Evolutionary conservation across 1,139 yeast species (phyloP).

Genomic region (Yamadazyma atlantica): DNA sequence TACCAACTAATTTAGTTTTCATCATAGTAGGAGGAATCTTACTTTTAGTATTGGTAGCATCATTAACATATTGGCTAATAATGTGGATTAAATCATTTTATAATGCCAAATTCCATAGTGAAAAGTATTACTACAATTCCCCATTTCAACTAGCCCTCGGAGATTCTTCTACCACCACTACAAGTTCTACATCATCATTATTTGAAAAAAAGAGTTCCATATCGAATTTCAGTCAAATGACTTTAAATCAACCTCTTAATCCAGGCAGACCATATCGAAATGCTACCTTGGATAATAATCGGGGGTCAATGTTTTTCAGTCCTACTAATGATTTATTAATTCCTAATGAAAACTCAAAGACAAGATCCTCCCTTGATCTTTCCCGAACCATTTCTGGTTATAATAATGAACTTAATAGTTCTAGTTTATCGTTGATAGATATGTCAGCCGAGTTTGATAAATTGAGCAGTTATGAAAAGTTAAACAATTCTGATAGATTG

Average conservation of each 20-base stretch:
- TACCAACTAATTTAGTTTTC: conserved; percentile 42
- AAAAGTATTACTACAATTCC: conserved; percentile 26
- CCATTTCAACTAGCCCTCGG: conserved; percentile 10
- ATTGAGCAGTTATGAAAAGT: not conserved
- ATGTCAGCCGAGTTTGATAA: conserved; percentile 1
- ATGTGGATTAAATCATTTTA: conserved; percentile 22
- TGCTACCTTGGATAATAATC: conserved; percentile 15
- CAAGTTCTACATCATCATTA: conserved; percentile 28
- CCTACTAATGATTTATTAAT: conserved; percentile 20
- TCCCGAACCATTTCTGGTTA: not conserved
- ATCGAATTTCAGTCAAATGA: conserved; percentile 15
- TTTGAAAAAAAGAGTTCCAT: conserved; percentile 14
- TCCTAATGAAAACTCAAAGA: conserved; percentile 1
- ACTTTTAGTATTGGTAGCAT: conserved; percentile 22
- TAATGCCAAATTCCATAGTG: conserved; percentile 40
- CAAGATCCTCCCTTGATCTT: not conserved
- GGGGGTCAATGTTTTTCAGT: conserved; percentile 39
- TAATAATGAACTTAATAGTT: not conserved
- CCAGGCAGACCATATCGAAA: conserved; percentile 25
- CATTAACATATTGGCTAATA: conserved; percentile 23
- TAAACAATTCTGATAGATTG: no score
- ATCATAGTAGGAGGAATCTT: conserved; percentile 42
- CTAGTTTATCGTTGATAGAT: conserved; percentile 1
- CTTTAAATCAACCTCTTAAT: conserved; percentile 12
- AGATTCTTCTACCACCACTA: conserved; percentile 3